Base-by-base conservation (phyloP, 2,329 filamentous ascomycete genomes). In the Zasmidium cellare region DNA sequence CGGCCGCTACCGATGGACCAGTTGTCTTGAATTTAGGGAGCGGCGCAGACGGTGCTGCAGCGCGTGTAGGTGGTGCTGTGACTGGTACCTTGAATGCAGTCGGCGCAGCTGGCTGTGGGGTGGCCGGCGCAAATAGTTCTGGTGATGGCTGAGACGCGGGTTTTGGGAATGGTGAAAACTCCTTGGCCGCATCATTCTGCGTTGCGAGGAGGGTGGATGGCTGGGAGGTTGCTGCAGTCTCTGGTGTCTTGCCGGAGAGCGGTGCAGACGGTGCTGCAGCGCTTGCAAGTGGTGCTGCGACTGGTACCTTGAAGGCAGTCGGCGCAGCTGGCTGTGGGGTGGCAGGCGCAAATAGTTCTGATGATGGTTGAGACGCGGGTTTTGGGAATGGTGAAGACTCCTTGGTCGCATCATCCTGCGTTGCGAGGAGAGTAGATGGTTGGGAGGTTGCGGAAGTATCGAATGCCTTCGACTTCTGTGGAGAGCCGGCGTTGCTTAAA, bases 381-480 rank as follows among this genome's bases (percentile, higher is more conserved):
- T 59, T 55, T 16, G 47, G 41, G 51, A 57, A 62, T 16, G 57
- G 47, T 16, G 60, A 57, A 25, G 56, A 45, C 12, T 45, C 31
- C 14, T 38, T 45, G 24, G 51, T n/a, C n/a, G n/a, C n/a, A n/a
- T n/a, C 45, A 9, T 53, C 50, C n/a, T 59, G 20, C 24, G 56
- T 49, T 41, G 35, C 25, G 54, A 64, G 62, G 14, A 56, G 20
- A 18, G 3, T 41, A 9, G 16, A 9, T 28, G 61, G 45, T 44
- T 56, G 57, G n/a, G 57, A 22, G n/a, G 47, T 57, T 9, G 63
- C 45, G 19, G 61, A 49, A 11, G 59, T 51, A 35, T 56, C 57
- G 31, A 54, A 55, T 16, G 60, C 44, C n/a, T 38, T 47, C n/a
- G n/a, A 35, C 38, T 58, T 46, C 41, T 60, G 53, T 25, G 57